phyloP scores from a whole-genome alignment of 805 yeast species.

The Saitoella complicata region DNA sequence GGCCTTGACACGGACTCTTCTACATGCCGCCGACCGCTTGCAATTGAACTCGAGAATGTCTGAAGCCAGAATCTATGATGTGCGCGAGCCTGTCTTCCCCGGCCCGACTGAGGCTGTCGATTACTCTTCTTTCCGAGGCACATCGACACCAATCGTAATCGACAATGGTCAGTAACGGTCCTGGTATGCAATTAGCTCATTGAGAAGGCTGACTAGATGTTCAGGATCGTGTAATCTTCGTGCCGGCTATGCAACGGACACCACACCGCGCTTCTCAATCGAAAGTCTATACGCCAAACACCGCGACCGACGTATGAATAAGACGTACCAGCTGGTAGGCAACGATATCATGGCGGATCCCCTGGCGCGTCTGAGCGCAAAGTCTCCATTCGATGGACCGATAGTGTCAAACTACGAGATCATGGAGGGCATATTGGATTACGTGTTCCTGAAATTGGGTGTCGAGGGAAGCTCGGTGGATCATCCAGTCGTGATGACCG shows the following conservation, averaged over 20 bases:
- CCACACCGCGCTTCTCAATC: slow-evolving; percentile 39
- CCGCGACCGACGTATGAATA: slow-evolving; percentile 56
- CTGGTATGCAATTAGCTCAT: slow-evolving; percentile 15
- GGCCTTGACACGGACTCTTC: too few relatives aligned
- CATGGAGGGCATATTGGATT: slow-evolving; percentile 68
- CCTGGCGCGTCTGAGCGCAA: slow-evolving; percentile 47
- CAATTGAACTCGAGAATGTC: too few relatives aligned
- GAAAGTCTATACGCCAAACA: slow-evolving; percentile 55
- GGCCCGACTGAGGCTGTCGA: slow-evolving; percentile 30
- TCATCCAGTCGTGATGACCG: slow-evolving; percentile 71
- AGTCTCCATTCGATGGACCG: slow-evolving; percentile 75
- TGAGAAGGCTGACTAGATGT: slow-evolving; percentile 38
- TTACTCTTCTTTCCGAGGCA: slow-evolving; percentile 30
- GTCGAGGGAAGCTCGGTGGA: slow-evolving; percentile 34
- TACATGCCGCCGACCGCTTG: too few relatives aligned
- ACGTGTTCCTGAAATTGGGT: slow-evolving; percentile 63
- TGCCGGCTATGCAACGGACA: slow-evolving; percentile 21
- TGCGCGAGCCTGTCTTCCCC: slow-evolving; percentile 16
- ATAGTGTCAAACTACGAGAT: slow-evolving; percentile 86
- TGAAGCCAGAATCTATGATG: slow-evolving; percentile 11
- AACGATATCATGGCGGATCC: slow-evolving; percentile 64
- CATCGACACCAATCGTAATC: slow-evolving; percentile 54
- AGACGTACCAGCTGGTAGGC: slow-evolving; percentile 54
- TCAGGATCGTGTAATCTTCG: slow-evolving; percentile 19
- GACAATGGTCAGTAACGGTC: slow-evolving; percentile 53